Base-by-base conservation (phyloP, 2,329 filamentous ascomycete species). In the Fusarium fracticaudum region DNA sequence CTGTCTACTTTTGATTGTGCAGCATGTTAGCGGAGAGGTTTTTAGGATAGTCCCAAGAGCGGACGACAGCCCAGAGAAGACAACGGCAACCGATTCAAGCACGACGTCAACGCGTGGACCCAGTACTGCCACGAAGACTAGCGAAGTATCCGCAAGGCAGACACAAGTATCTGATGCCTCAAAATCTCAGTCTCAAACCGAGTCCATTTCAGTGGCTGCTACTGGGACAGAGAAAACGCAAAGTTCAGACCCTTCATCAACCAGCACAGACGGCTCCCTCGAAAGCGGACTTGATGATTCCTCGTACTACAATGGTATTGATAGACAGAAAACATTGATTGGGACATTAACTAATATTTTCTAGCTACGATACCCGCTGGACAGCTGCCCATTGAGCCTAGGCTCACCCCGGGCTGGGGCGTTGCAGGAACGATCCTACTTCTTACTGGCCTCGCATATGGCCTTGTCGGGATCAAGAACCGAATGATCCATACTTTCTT, bases 391-490 rank as follows among this genome's bases (percentile, higher is more conserved):
- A 84, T 98, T 40, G 78, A 89, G 31, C 95, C 96, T 1, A 83
- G 82, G 63, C 87, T 98, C 54, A 98, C 94, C 5, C 95, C 96
- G 7, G 94, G 92, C 45, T 91, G 94, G 83, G 94, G 91, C 7
- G 89, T 98, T 55, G 91, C 91, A 40, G 96, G 95, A 31, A 89
- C 92, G 26, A 85, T 98, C 57, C 86, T 98, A 68, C 86, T 98
- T 48, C 80, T 91, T 8, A 89, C 91, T 14, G 96, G 96, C n/a
- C 79, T 88, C 14, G 85, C 89, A 12, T 92, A 96, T 79, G 88
- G 90, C 13, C 83, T 98, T 26, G 88, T 97, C 74, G 95, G 95
- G 3, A 94, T 97, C 78, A 96, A 94, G 82, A 94, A 94, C 78
- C 88, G 89, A 81, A 92, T 89, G 89, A 87, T 96, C 18, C 92